These are phyloP conservation scores for Trichoderma hamatum DNA, from an alignment of 2,329 filamentous ascomycete species.

Conservation along the genomic window DNA sequence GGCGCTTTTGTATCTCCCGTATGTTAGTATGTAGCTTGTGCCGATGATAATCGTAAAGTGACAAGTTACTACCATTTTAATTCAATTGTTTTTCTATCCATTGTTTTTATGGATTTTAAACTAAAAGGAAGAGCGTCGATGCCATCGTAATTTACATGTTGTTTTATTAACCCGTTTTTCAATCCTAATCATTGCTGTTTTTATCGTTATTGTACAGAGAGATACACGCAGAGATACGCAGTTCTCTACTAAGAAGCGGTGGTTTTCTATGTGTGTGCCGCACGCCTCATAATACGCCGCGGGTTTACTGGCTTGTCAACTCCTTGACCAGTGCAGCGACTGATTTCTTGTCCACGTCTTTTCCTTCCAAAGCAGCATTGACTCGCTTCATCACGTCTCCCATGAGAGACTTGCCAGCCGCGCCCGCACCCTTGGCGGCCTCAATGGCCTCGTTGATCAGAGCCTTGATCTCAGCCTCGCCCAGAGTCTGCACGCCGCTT, in stretches of 20 bases:
- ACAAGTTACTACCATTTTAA: neutral
- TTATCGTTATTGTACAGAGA: conserved; percentile 13
- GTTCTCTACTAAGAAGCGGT: neutral
- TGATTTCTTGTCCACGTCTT: conserved; percentile 64
- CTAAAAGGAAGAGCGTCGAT: neutral
- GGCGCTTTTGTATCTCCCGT: neutral
- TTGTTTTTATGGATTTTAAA: neutral
- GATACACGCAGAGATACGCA: neutral
- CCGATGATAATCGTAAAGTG: neutral
- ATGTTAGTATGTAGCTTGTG: neutral
- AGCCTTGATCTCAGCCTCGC: conserved; percentile 59
- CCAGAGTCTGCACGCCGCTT: conserved; percentile 62
- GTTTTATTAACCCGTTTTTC: neutral
- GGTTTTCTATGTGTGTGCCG: neutral
- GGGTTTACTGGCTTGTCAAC: conserved; percentile 32
- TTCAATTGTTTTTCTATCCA: neutral
- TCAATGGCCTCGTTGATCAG: conserved; percentile 57
- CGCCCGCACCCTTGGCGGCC: conserved; percentile 51
- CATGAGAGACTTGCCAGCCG: conserved; percentile 50
- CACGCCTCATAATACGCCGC: neutral
- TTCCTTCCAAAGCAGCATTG: conserved; percentile 60
- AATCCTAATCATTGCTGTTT: neutral
- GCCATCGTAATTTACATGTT: neutral
- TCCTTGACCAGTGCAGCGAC: conserved; percentile 66
- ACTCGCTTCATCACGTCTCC: conserved; percentile 68